Evolutionary conservation across 352 stramenopile genomes (phyloP).

Genomic region (Thraustochytrium striatum): DNA sequence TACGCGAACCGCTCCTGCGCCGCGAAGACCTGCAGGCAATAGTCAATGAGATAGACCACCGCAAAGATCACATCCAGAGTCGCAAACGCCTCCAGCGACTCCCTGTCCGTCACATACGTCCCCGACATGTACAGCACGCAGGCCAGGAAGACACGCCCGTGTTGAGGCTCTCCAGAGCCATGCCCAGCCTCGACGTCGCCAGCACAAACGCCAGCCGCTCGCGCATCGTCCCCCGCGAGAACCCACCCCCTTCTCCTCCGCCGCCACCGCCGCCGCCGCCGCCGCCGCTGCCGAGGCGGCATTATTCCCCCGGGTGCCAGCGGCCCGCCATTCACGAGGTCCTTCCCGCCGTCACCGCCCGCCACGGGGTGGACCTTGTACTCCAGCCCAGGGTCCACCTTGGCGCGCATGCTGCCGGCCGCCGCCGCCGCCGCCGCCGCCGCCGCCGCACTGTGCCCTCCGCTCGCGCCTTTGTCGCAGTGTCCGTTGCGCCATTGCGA

Average conservation of each 20-base stretch:
- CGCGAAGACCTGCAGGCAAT: constrained; percentile 38
- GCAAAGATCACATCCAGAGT: not conserved
- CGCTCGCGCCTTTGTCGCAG: no score
- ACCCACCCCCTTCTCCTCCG: not conserved
- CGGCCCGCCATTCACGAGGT: no score
- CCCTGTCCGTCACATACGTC: constrained; percentile 3
- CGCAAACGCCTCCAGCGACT: not conserved
- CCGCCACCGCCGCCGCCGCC: not conserved
- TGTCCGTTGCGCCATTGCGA: no score
- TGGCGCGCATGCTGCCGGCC: no score
- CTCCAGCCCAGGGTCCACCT: not conserved
- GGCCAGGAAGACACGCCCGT: constrained; percentile 27
- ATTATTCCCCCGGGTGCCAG: no score
- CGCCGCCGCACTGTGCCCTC: no score
- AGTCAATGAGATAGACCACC: constrained; percentile 12
- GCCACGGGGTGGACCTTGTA: no score
- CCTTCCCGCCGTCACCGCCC: no score
- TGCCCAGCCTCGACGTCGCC: constrained; percentile 6
- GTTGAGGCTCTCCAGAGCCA: constrained; percentile 16
- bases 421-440: no score
- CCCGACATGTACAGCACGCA: constrained; percentile 42
- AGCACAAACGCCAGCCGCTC: constrained; percentile 16
- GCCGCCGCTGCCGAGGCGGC: no score
- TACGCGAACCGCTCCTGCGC: constrained; percentile 13
- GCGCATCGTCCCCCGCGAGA: not conserved